Conservation (phyloP, 352 stramenopile species). For the Halophytophthora batemanensis region DNA sequence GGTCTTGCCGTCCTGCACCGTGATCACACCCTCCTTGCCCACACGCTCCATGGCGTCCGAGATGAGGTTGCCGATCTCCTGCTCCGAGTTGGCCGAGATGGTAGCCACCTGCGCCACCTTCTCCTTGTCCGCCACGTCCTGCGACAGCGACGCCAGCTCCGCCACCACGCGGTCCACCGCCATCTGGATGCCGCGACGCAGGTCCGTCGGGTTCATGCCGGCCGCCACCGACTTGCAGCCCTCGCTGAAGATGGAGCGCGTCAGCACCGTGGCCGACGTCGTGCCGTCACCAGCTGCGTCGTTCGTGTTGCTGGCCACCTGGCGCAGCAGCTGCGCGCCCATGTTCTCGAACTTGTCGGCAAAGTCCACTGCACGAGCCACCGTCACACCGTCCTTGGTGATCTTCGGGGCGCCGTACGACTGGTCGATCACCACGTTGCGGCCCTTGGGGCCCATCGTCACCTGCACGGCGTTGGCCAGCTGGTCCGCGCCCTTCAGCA, state of each 20-base stretch:
- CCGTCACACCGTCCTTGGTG: constrained; percentile 78
- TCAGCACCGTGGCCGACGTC: constrained; percentile 98
- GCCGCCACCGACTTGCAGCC: constrained; percentile 99
- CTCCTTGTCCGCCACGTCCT: constrained; percentile 97
- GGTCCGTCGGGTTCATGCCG: constrained; percentile 99
- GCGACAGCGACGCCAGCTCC: constrained; percentile 94
- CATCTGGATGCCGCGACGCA: constrained; percentile 97
- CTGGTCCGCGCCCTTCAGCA: constrained; percentile 98
- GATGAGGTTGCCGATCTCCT: constrained; percentile 98
- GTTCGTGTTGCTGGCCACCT: constrained; percentile 98
- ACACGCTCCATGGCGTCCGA: constrained; percentile 99
- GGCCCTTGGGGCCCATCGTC: constrained; percentile 99
- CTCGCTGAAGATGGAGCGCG: constrained; percentile 98
- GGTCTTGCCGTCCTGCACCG: constrained; percentile 99
- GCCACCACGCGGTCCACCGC: constrained; percentile 96
- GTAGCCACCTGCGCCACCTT: constrained; percentile 99
- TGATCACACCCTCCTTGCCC: constrained; percentile 99
- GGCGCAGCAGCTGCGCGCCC: constrained; percentile 59
- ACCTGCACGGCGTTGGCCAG: constrained; percentile 99
- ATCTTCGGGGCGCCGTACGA: constrained; percentile 82
- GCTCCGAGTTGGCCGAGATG: constrained; percentile 99
- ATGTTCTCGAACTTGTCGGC: constrained; percentile 84
- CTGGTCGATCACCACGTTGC: constrained; percentile 99
- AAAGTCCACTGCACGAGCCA: constrained; percentile 77
- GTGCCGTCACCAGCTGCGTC: constrained; percentile 99